Base-by-base conservation (phyloP, 2,329 filamentous ascomycete species). In the Colletotrichum orbiculare region DNA sequence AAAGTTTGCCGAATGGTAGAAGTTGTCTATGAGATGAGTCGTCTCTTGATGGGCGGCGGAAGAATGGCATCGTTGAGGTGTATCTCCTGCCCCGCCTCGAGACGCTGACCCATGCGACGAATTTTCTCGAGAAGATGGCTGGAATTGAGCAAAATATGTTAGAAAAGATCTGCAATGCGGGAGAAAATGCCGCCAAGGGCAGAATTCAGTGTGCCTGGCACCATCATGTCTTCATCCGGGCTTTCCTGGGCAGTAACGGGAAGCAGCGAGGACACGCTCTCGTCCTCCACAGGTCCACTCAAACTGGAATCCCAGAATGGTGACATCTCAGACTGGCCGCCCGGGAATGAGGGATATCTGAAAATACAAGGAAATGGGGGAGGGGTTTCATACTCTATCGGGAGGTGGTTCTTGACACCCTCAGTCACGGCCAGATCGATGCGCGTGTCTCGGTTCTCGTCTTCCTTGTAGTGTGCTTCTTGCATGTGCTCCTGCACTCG, bases 401-500 rank as follows among this genome's bases (percentile, higher is more conserved):
- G 83, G 58, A 87, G 71, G 65, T 85, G 82, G 10, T 85, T 84
- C 48, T 82, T 80, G 55, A 76, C 78, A 69, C 87, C 85, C 70
- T 89, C 84, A 55, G 85, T 81, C 54, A 91, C 76, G 34, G 85
- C 86, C 37, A 88, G 77, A 52, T 81, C 80, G 64, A 82, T 77
- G 70, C 80, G 79, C 74, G 82, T 75, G 13, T 84, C 78, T 64
- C 87, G 84, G 54, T 82, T 79, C 45, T 87, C 85, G 71, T 93
- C 34, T 15, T 61, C 48, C 17, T 67, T 39, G 39, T 52, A 67
- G n/a, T 69, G 67, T 4, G 90, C 56, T 85, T 79, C 43, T 80
- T 80, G 67, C 43, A 89, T 84, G 72, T 93, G 91, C 52, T 84
- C 79, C 15, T 80, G 81, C 49, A 93, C 89, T 9, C 86, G 76